phyloP scores from a whole-genome alignment of 23 red algal genomes.

The Gracilaria caudata region DNA sequence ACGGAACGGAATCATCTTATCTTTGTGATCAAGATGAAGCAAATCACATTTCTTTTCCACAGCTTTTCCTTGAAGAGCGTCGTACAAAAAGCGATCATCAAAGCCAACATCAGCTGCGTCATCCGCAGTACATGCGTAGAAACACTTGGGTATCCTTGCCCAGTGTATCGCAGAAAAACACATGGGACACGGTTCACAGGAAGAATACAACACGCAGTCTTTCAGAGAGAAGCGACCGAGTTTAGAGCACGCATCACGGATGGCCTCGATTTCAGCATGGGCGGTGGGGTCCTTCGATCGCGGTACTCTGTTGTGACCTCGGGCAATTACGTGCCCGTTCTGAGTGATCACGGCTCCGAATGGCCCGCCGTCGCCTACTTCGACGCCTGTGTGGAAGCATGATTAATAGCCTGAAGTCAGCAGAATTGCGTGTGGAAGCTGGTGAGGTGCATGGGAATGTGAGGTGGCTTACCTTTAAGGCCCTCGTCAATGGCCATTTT shows the following conservation, averaged over 20 bases:
- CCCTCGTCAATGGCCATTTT: constrained; percentile 23
- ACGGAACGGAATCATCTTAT: constrained; percentile 16
- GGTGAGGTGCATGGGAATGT: background rate
- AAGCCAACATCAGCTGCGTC: constrained; percentile 87
- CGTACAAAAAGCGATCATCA: constrained; percentile 81
- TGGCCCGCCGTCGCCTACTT: constrained; percentile 72
- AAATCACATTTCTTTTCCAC: constrained; percentile 44
- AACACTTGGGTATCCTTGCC: constrained; percentile 67
- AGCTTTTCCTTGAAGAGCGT: constrained; percentile 38
- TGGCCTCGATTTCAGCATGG: constrained; percentile 91
- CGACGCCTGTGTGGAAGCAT: constrained; percentile 52
- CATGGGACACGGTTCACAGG: constrained; percentile 96
- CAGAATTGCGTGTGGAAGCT: background rate
- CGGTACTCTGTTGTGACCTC: constrained; percentile 78
- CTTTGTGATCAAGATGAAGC: constrained; percentile 1
- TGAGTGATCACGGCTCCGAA: constrained; percentile 87
- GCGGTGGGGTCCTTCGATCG: constrained; percentile 86
- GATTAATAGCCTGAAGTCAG: background rate
- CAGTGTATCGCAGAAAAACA: constrained; percentile 83
- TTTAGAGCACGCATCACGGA: constrained; percentile 73
- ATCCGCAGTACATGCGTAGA: constrained; percentile 62
- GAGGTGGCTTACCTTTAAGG: background rate
- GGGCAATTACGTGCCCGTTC: constrained; percentile 61
- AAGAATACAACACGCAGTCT: constrained; percentile 86
- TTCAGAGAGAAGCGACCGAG: constrained; percentile 69